Conservation (phyloP, 768 basidiomycete genomes). For the Coprinopsis cinerea region DNA sequence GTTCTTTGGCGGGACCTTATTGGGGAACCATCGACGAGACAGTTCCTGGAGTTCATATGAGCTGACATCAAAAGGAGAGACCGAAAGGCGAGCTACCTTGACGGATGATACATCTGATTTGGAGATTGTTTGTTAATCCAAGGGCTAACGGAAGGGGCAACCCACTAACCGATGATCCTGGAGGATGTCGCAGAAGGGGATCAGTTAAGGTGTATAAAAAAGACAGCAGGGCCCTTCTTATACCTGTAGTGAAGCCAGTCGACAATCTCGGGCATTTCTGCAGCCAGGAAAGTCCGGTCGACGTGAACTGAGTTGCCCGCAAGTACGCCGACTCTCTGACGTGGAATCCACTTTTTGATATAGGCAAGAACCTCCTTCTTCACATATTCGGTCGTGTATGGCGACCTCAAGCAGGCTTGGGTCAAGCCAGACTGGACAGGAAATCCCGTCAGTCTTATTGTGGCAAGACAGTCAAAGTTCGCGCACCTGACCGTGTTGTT, state of each 20-base stretch:
- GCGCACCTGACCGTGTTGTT: slow-evolving; percentile 70
- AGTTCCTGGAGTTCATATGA: slow-evolving; percentile 48
- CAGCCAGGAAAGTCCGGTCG: slow-evolving; percentile 64
- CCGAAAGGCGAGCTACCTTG: slow-evolving; percentile 43
- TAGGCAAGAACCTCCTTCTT: slow-evolving; percentile 60
- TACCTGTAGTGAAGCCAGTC: slow-evolving; percentile 83
- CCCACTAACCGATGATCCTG: slow-evolving; percentile 65
- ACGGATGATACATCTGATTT: slow-evolving; percentile 79
- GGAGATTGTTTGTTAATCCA: too few species aligned
- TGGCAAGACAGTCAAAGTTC: neutral
- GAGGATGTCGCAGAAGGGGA: neutral
- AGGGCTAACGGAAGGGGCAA: too few species aligned
- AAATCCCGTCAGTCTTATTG: neutral
- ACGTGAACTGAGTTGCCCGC: slow-evolving; percentile 87
- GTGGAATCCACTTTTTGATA: slow-evolving; percentile 81
- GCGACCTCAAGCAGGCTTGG: slow-evolving; percentile 68
- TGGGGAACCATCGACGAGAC: slow-evolving; percentile 63
- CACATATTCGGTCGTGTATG: slow-evolving; percentile 56
- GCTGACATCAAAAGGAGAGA: neutral
- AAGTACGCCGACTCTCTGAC: slow-evolving; percentile 54
- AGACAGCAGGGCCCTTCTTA: slow-evolving; percentile 8
- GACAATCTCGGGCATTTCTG: slow-evolving; percentile 76
- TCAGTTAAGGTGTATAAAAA: neutral
- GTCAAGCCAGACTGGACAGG: slow-evolving; percentile 70
- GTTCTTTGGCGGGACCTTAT: slow-evolving; percentile 24